Evolutionary conservation across 345 rosid species (phyloP).

Genomic region (Lepidium africanum): DNA sequence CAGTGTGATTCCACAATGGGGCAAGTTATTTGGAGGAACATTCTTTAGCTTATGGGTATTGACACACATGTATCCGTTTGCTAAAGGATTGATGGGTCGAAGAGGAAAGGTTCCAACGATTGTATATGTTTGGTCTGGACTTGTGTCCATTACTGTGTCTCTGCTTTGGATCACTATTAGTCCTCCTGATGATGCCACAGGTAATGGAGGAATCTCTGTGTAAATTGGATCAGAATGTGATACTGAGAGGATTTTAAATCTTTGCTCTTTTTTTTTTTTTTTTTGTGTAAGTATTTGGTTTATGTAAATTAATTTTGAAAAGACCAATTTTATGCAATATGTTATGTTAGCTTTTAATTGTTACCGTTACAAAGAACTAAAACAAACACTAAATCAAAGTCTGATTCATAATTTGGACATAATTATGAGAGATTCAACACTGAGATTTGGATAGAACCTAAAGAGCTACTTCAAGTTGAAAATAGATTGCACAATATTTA

Average conservation of each 20-base stretch:
- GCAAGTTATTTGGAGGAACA: slow-evolving; percentile 68
- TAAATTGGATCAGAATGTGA: slow-evolving; percentile 9
- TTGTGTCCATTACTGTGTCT: slow-evolving; percentile 63
- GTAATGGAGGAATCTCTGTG: slow-evolving; percentile 24
- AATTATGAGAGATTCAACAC: too few species aligned
- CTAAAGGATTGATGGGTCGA: slow-evolving; percentile 80
- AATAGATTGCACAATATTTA: not conserved
- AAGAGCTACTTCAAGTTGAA: not conserved
- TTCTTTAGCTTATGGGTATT: slow-evolving; percentile 92
- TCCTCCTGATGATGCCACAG: slow-evolving; percentile 41
- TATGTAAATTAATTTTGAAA: slow-evolving; percentile 18
- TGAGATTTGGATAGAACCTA: too few species aligned
- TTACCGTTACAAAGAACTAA: not conserved
- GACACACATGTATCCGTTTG: slow-evolving; percentile 77
- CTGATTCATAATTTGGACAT: too few species aligned
- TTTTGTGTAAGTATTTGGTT: slow-evolving; percentile 15
- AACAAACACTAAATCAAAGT: not conserved
- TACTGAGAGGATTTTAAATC: not conserved
- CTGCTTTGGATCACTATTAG: slow-evolving; percentile 68
- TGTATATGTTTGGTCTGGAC: slow-evolving; percentile 76
- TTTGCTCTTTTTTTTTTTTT: not conserved
- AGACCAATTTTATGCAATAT: not conserved
- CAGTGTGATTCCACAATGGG: slow-evolving; percentile 85
- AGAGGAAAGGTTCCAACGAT: slow-evolving; percentile 83
- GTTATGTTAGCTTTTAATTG: not conserved